Evolutionary conservation across 768 basidiomycete genomes (phyloP).

Genomic region (Mycena filopes): DNA sequence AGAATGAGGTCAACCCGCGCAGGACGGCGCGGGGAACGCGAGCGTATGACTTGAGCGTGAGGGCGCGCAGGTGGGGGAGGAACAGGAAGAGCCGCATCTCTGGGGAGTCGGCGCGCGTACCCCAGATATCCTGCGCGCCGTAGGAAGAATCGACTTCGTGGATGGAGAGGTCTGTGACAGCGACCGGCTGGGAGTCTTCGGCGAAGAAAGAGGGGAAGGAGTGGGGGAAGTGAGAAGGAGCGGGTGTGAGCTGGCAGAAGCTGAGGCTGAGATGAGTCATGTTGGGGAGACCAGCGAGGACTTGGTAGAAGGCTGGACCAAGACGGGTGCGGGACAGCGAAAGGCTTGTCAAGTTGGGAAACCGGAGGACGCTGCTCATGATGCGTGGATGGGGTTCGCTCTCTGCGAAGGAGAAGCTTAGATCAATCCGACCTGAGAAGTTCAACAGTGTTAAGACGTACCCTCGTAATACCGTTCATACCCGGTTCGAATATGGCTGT

Average conservation of each 20-base stretch:
- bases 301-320: background rate
- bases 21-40: background rate
- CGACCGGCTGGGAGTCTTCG: background rate
- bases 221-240: background rate
- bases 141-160: background rate
- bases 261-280: slow-evolving; percentile 4
- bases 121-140: no score
- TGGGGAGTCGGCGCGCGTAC: no score
- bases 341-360: background rate
- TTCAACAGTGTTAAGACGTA: no score
- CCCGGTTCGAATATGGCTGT: no score
- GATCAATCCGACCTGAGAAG: no score
- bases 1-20: background rate
- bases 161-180: slow-evolving; percentile 1
- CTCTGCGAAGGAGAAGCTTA: background rate
- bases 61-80: background rate
- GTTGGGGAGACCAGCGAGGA: background rate
- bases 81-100: background rate
- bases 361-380: background rate
- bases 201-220: background rate
- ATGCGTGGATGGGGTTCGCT: background rate
- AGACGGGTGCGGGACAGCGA: background rate
- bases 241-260: background rate
- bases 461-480: no score
- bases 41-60: background rate